Evolutionary conservation across 306 rosid genomes (phyloP).

Genomic region (Lathyrus tuberosus): DNA sequence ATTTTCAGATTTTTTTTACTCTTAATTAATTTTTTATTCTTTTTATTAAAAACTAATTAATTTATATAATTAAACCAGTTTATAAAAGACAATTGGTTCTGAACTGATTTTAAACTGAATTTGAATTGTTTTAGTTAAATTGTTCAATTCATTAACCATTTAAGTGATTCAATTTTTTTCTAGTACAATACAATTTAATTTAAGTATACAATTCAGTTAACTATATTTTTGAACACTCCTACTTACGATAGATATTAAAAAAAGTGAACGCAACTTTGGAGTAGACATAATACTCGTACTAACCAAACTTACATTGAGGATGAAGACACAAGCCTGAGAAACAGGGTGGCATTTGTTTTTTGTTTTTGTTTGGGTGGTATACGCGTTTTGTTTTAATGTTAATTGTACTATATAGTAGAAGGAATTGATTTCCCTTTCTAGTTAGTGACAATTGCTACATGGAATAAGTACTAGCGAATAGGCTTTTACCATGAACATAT

Average conservation of each 20-base stretch:
- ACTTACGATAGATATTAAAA: slow-evolving; percentile 1
- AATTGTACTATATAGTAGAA: slow-evolving; percentile 1
- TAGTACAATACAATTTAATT: no score
- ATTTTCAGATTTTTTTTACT: no score
- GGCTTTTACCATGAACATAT: slow-evolving; percentile 14
- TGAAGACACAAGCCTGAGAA: slow-evolving; percentile 18
- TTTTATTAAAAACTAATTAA: no score
- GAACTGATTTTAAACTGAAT: no score
- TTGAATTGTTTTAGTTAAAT: no score
- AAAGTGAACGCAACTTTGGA: slow-evolving; percentile 29
- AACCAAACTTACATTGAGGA: slow-evolving; percentile 35
- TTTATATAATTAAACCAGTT: no score
- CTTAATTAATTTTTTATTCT: no score
- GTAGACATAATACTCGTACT: slow-evolving; percentile 33
- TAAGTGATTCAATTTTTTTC: no score
- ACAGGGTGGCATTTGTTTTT: slow-evolving; percentile 12
- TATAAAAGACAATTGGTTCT: no score
- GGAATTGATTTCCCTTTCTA: neutral
- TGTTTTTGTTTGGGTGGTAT: slow-evolving; percentile 12
- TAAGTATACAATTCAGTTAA: no score
- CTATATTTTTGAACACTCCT: no score
- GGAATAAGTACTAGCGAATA: slow-evolving; percentile 21
- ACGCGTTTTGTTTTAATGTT: slow-evolving; percentile 13
- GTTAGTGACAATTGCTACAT: slow-evolving; percentile 4
- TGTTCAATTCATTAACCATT: no score